These are phyloP conservation scores for Nematocida sp. DNA, from an alignment of 371 early-diverging fungal species.

Conservation along the genomic window DNA sequence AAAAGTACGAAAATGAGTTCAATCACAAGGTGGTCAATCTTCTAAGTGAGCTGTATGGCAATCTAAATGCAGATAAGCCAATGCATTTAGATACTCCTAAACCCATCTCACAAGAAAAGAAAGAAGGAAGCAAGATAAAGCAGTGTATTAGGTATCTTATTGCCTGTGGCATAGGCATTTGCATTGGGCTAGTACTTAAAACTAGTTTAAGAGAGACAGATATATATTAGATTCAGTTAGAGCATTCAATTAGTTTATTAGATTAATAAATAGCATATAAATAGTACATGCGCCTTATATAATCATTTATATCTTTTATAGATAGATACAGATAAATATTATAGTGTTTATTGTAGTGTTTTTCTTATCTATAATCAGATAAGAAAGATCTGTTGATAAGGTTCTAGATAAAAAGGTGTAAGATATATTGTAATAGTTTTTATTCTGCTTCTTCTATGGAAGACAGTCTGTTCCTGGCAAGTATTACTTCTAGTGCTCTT, in stretches of 20 bases:
- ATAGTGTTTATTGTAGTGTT: neutral
- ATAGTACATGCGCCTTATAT: too few relatives aligned
- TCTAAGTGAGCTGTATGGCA: conserved; percentile 29
- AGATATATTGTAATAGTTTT: neutral
- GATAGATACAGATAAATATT: neutral
- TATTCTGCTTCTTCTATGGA: too few relatives aligned
- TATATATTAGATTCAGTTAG: too few relatives aligned
- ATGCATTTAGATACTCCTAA: neutral
- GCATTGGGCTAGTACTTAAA: too few relatives aligned
- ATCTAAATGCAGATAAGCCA: neutral
- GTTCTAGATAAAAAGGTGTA: neutral
- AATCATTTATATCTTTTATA: too few relatives aligned
- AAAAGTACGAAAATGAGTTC: conserved; percentile 25
- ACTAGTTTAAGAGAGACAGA: too few relatives aligned
- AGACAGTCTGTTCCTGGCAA: neutral
- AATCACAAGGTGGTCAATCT: conserved; percentile 33
- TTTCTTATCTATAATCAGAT: neutral
- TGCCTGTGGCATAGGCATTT: too few relatives aligned
- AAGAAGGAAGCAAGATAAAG: neutral
- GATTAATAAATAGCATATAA: too few relatives aligned
- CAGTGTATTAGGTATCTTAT: too few relatives aligned
- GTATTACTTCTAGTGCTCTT: neutral
- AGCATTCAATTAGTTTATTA: too few relatives aligned
- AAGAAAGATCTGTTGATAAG: neutral
- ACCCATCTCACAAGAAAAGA: too few relatives aligned